Percentiles rank a stretch among this genome's conserved stretches.
phyloP scores from a whole-genome alignment of 2,329 filamentous ascomycete genomes.

The Fusarium sp. region DNA sequence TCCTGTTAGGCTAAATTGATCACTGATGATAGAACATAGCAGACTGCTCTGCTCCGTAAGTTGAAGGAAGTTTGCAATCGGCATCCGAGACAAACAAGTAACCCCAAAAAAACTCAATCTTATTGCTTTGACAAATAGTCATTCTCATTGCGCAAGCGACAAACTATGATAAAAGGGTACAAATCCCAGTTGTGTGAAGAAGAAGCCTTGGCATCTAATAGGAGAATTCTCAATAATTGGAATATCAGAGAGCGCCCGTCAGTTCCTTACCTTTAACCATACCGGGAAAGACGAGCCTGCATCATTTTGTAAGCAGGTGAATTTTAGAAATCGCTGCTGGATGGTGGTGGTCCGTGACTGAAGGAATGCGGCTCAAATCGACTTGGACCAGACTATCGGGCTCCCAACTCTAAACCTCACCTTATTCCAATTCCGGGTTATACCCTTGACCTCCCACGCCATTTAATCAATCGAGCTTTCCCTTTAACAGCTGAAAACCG shows the following conservation, averaged over 20 bases:
- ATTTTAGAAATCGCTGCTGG: not conserved
- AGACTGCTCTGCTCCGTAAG: not conserved
- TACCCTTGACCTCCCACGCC: not conserved
- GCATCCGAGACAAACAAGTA: not conserved
- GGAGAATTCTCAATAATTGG: not conserved
- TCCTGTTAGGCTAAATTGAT: not conserved
- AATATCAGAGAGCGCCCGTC: not conserved
- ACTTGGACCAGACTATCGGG: conserved; percentile 6
- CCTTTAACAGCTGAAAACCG: not conserved
- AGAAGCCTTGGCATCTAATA: not conserved
- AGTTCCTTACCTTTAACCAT: not conserved
- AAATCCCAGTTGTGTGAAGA: not conserved
- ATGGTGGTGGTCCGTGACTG: not conserved
- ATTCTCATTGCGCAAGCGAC: conserved; percentile 10
- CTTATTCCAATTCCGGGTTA: conserved; percentile 26
- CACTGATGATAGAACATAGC: not conserved
- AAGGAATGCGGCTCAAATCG: conserved; percentile 30
- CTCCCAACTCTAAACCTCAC: not conserved
- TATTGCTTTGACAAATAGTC: not conserved
- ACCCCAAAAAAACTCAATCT: not conserved
- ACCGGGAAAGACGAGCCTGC: not conserved
- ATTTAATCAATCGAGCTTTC: conserved; percentile 3
- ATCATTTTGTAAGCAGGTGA: not conserved
- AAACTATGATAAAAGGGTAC: not conserved
- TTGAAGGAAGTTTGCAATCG: not conserved